Base-by-base conservation (phyloP, 331 rosid genomes). In the Malus hybrid region DNA sequence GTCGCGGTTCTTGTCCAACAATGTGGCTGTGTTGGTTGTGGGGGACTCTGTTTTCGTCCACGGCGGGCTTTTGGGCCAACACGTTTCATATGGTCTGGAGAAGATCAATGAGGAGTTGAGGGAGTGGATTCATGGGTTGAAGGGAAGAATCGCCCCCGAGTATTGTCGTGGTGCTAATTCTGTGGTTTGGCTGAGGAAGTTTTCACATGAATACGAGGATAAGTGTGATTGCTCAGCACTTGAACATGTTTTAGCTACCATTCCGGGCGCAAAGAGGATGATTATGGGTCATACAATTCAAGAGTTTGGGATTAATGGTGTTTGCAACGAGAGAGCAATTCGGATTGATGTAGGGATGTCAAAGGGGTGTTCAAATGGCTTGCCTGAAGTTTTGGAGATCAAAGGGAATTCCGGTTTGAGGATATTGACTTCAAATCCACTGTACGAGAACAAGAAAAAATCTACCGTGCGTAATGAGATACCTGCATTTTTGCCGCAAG, bases 291-390 rank as follows among this genome's bases (percentile, higher is more conserved):
- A 94, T 80, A 90, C 97, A 0, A 94, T 94, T 75, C 99, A 94
- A 72, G 22, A 20, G 10, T 71, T 16, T 10, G 99, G 99, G 69
- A 92, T 94, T 39, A 94, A 91, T 70, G 86, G 92, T 0, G 88
- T 56, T 29, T 94, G 99, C 33, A 84, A 87, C 1, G 82, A 87
- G 52, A 77, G 73, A 69, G 99, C 97, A 0, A 88, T 94, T 76
- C 80, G 97, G 44, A 94, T 94, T 27, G 97, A 94, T 64, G 99
- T 94, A 20, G 99, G 97, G 0, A 86, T 94, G 99, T 94, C 99
- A 0, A 85, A 82, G 32, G 99, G 99, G 16, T 94, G 99, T 50
- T 77, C 48, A 24, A 81, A 83, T 73, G 97, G 97, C 31, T 72
- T 87, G 77, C 97, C 99, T 5, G 97, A 94, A 84, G 99, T 94